Evolutionary conservation across 106 monocot genomes (phyloP).

Genomic region (Amphibolis antarctica): DNA sequence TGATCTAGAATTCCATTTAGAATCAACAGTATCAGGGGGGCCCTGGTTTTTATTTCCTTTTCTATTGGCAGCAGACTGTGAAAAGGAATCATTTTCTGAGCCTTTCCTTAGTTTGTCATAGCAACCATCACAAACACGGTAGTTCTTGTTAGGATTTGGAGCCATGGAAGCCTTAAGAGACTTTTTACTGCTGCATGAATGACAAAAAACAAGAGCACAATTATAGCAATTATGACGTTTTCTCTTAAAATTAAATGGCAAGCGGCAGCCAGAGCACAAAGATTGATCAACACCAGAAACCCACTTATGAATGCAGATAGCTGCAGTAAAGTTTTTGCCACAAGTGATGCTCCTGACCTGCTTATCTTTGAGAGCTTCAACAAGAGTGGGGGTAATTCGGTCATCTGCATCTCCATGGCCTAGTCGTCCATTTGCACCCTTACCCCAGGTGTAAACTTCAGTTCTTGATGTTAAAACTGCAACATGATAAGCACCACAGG

Average conservation of each 20-base stretch:
- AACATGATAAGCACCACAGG: constrained; percentile 77
- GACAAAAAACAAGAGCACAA: constrained; percentile 92
- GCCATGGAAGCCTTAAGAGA: constrained; percentile 93
- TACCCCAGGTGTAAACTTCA: constrained; percentile 83
- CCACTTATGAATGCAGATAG: constrained; percentile 79
- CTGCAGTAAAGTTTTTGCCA: constrained; percentile 69
- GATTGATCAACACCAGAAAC: constrained; percentile 81
- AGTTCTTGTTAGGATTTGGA: constrained; percentile 82
- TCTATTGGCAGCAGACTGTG: constrained; percentile 38
- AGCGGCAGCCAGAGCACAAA: constrained; percentile 84
- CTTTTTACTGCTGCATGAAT: constrained; percentile 91
- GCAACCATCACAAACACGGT: constrained; percentile 90
- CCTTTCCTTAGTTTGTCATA: constrained; percentile 65
- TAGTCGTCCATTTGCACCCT: constrained; percentile 69
- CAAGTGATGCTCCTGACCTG: constrained; percentile 69
- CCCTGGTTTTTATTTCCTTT: constrained; percentile 37
- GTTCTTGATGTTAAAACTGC: constrained; percentile 75
- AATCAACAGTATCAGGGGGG: constrained; percentile 55
- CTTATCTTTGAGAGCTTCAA: constrained; percentile 73
- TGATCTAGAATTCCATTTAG: constrained; percentile 52
- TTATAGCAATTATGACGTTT: constrained; percentile 98
- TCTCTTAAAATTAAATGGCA: constrained; percentile 93
- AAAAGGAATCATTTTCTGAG: constrained; percentile 39
- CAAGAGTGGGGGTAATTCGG: constrained; percentile 47
- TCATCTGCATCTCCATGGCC: constrained; percentile 71